Evolutionary conservation across 345 rosid genomes (phyloP).

Genomic region (Dovyalis caffra): DNA sequence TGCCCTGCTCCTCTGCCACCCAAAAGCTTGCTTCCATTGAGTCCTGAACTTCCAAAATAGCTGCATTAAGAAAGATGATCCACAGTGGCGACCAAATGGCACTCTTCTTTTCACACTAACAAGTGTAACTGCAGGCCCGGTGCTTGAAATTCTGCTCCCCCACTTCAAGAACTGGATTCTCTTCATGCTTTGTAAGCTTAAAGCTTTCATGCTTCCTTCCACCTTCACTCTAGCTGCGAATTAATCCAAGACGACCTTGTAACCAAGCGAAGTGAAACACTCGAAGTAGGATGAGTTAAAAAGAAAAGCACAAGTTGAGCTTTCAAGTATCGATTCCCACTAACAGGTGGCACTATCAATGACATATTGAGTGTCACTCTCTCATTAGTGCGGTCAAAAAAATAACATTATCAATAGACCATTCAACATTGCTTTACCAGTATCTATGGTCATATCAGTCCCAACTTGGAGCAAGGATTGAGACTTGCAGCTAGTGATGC

Average conservation of each 20-base stretch:
- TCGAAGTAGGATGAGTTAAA: neutral
- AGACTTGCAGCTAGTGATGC: conserved; percentile 12
- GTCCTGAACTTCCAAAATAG: conserved; percentile 25
- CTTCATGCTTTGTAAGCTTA: conserved; percentile 12
- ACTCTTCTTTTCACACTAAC: conserved; percentile 12
- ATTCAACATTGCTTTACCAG: neutral
- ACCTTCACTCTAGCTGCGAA: neutral
- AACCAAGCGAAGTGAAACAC: neutral
- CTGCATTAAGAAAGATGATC: conserved; percentile 19
- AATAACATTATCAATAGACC: neutral
- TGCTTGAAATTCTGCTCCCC: conserved; percentile 23
- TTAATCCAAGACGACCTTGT: neutral
- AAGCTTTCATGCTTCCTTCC: conserved; percentile 13
- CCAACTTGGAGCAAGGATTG: neutral
- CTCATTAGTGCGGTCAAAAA: conserved; percentile 1
- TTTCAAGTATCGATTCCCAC: conserved; percentile 14
- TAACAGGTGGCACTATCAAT: conserved; percentile 1
- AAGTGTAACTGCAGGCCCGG: conserved; percentile 10
- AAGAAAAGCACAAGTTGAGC: conserved; percentile 1
- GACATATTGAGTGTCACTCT: conserved; percentile 5
- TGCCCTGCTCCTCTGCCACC: conserved; percentile 19
- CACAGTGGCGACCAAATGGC: conserved; percentile 2
- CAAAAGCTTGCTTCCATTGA: conserved; percentile 22
- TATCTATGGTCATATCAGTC: neutral
- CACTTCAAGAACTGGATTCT: conserved; percentile 23